Conservation (phyloP, 495 filamentous ascomycete genomes). For the Aspergillus ostianus region DNA sequence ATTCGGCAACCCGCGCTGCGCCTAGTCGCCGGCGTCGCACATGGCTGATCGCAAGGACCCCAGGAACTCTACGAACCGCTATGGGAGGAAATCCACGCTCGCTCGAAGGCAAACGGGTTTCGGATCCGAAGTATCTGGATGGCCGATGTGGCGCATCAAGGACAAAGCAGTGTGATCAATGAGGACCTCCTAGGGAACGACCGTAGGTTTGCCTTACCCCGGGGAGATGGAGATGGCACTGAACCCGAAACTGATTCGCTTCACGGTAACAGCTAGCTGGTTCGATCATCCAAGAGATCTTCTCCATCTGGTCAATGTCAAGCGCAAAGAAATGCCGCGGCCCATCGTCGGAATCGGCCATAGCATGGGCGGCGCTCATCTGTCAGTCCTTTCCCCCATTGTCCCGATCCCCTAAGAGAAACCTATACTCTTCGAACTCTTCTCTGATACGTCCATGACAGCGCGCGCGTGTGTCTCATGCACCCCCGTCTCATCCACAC, state of each 20-base stretch:
- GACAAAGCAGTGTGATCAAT: slow-evolving; percentile 72
- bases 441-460: slow-evolving; percentile 19
- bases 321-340: slow-evolving; percentile 78
- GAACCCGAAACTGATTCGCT: slow-evolving; percentile 10
- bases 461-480: slow-evolving; percentile 60
- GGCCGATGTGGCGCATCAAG: slow-evolving; percentile 76
- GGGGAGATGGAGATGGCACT: neutral
- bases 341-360: slow-evolving; percentile 91
- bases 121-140: slow-evolving; percentile 82
- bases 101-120: slow-evolving; percentile 55
- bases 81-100: slow-evolving; percentile 69
- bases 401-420: too few relatives aligned
- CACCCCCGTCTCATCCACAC: slow-evolving; percentile 81
- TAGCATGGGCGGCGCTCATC: slow-evolving; percentile 77
- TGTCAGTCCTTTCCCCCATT: slow-evolving; percentile 30
- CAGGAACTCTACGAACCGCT: slow-evolving; percentile 87
- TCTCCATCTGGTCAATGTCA: slow-evolving; percentile 80
- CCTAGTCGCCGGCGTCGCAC: neutral
- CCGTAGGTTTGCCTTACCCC: slow-evolving; percentile 48
- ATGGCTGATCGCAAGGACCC: neutral
- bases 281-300: slow-evolving; percentile 84
- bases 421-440: neutral
- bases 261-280: slow-evolving; percentile 63
- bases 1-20: slow-evolving; percentile 6
- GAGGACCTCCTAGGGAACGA: slow-evolving; percentile 74